Evolutionary conservation across 306 rosid genomes (phyloP), one percentile per base, ranked within the genome.

Genomic region (Fagus sylvatica): DNA sequence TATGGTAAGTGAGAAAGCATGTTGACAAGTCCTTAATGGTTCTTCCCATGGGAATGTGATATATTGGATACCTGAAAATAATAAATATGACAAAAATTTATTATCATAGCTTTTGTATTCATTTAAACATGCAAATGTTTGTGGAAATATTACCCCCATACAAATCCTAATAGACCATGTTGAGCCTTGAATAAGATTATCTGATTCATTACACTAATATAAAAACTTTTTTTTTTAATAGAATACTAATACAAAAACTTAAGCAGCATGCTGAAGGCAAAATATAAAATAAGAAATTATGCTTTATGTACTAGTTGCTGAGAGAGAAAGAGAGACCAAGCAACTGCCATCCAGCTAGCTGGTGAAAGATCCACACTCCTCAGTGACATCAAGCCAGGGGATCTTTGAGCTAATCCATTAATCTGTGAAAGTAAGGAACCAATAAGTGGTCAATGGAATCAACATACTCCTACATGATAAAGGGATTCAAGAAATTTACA

Each of bases 271-370:
- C 12, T 43, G 2, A 43, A 46, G 15, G 51, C 51, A 3, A 46
- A 46, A 22, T 22, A 22, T 22, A 46, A 46, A 46, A 43, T 6
- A 42, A 46, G 11, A 43, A 7, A 57, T 28, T 1, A 3, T 1
- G 3, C 6, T 32, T 7, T 53, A 17, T 9, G 33, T 65, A n/a
- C 30, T 17, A 1, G 13, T 53, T 22, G 65, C 53, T 34, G 67
- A 10, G 19, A 37, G 66, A 60, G 40, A 46, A 80, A 81, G 59
- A 79, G 33, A 72, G 82, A 95, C 99, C 99, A 96, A 19, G 98
- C 87, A 72, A 96, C 90, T 16, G 97, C 91, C 99, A 96, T 93
- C 99, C 99, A 96, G 82, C 97, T 96, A 72, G 99, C 98, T 46
- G 99, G 99, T 4, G 98, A 96, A 59, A 96, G 93, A 89, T 96